A percentile compares a stretch with the other conserved stretches of the same genome.
Evolutionary conservation across 78 protist genomes (phyloP).

Genomic region (Dictyostelium citrinum): DNA sequence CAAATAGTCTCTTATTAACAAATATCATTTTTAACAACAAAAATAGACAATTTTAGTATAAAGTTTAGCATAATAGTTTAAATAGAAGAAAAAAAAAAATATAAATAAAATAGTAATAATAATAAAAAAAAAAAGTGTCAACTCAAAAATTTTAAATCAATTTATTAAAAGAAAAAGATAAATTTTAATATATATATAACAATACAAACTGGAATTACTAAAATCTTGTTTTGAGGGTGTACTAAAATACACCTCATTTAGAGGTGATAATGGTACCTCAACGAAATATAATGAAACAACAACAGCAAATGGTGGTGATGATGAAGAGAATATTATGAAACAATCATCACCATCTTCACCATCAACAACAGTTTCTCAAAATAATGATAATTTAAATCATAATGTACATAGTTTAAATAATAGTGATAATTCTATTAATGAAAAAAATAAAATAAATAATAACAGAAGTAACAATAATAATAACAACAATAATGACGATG

Average conservation of each 20-base stretch:
- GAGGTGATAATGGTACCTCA: neutral
- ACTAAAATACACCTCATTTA: neutral
- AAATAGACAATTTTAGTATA: neutral
- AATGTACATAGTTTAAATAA: too few species aligned
- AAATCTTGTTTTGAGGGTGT: slow-evolving; percentile 32
- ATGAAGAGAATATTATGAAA: neutral
- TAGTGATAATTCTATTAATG: too few species aligned
- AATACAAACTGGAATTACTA: slow-evolving; percentile 3
- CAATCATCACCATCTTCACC: neutral
- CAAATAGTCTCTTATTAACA: neutral
- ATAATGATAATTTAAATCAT: neutral
- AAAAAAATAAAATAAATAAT: too few species aligned
- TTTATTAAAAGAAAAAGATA: neutral
- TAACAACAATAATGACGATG: neutral
- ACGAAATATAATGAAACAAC: slow-evolving; percentile 4
- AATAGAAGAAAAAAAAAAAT: neutral
- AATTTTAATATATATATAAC: neutral
- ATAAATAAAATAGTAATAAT: neutral
- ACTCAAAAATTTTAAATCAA: neutral
- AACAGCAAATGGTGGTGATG: neutral
- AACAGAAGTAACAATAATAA: neutral
- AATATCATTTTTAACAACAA: neutral
- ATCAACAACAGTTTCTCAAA: neutral
- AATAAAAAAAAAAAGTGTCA: neutral
- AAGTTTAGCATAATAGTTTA: neutral